Base-by-base conservation (phyloP, 768 basidiomycete genomes). In the Leccinum pellstonianum region DNA sequence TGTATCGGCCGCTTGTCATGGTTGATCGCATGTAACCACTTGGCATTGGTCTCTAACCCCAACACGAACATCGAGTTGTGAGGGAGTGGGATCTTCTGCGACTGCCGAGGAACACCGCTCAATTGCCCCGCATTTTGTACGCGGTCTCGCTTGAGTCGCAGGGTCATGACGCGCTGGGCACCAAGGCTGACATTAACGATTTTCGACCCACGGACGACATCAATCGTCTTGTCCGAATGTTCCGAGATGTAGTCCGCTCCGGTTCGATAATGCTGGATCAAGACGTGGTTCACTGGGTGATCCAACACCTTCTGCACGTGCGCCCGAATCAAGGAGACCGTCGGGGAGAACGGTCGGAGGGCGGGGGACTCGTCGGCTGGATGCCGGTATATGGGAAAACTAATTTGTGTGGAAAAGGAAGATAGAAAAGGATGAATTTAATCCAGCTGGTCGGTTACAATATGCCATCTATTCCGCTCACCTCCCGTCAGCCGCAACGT, bases 191-290 rank as follows among this genome's bases (percentile, higher is more conserved):
- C 86, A 60, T 93, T 93, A 60, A 90, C 88, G 62, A 93, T 87
- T 56, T 78, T 84, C 7, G 90, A 88, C 33, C 84, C 86, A 14
- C 80, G 83, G 4, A 87, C 83, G 63, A 93, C 82, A 70, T 93
- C 91, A 64, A 93, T 82, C 5, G 91, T 93, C 75, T 93, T 93
- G 73, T 93, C 91, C 0, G 88, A 89, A 71, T 93, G 91, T 65
- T 92, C 90, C 0, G 90, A 91, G 62, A 93, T 93, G 73, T 87
- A 89, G 72, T 93, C 91, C 29, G 82, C 83, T 5, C 91, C 91
- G 12, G 80, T 81, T 58, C 91, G 88, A 69, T 93, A 93, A 68
- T 84, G 80, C 67, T 93, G 91, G 53, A 93, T 90, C 31, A 93
- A 81, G 52, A 90, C 91, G 65, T 93, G 91, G 67, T 93, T 93